Base-by-base conservation (phyloP, 208 protist genomes). In the Angomonas ambiguus region DNA sequence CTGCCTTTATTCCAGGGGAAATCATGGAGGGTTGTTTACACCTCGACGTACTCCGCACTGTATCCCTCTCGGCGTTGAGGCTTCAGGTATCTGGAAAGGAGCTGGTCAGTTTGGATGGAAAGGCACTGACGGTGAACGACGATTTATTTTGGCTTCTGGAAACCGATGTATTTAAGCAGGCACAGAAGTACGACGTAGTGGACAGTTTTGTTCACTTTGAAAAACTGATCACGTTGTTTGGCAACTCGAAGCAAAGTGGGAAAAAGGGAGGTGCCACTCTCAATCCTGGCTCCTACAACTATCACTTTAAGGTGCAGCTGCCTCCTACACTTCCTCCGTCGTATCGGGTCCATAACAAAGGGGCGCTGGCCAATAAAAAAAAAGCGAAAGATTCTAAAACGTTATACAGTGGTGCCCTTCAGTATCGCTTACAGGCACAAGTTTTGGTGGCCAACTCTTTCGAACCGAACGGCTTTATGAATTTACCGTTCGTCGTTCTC, bases 201-300 rank as follows among this genome's bases (percentile, higher is more conserved):
- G 51, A 68, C 16, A 58, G 53, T 4, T 65, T 65, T 27, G 45
- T 55, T 2, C 70, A 75, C 55, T 69, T 75, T 35, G 20, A 65
- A 38, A 56, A 65, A 22, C 28, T 70, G 6, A 34, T 70, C 57
- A 75, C 70, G 33, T 63, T 66, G 45, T 75, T 69, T 35, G 70
- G 70, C 27, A 16, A 63, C 10, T 64, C 69, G 22, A 42, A 67
- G 42, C 4, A 18, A 31, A 65, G 49, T 24, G 62, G 55, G 2
- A 24, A 45, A 18, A 62, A 62, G 30, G 55, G 62, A n/a, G 62
- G 53, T 0, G 61, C 42, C 5, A 42, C 56, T 38, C 56, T 75
- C 11, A 8, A 2, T 30, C 30, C 33, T 57, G 70, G 70, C 42
- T 32, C 51, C 16, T 69, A 75, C 63, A 32, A 63, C 49, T 75